phyloP scores from a whole-genome alignment of 225 moss, liverwort and hornwort species.

The Pseudoscleropodium purum region DNA sequence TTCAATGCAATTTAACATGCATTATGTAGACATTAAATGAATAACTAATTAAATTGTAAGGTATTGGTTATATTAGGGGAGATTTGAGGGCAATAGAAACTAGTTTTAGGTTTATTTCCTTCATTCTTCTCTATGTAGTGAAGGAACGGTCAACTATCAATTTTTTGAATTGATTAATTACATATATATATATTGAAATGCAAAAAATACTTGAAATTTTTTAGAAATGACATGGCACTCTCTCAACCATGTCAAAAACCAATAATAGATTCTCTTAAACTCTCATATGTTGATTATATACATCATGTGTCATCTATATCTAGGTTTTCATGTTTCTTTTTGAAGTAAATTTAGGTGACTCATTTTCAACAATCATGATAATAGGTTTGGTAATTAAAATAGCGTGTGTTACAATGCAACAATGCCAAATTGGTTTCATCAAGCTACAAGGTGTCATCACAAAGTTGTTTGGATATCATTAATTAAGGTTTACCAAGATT shows the following conservation, averaged over 20 bases:
- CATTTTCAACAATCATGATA: neutral
- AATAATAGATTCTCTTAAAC: no score
- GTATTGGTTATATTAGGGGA: no score
- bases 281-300: neutral
- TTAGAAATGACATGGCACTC: no score
- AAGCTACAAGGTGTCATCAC: neutral
- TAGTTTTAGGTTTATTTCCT: no score
- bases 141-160: no score
- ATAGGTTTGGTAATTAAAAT: neutral
- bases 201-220: no score
- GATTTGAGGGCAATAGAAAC: neutral
- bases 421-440: no score
- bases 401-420: no score
- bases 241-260: no score
- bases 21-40: neutral
- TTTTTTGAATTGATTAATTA: no score
- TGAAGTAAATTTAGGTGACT: fast-evolving
- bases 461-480: neutral
- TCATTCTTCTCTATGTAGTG: no score
- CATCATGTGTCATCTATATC: neutral
- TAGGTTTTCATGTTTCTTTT: neutral
- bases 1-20: neutral
- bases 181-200: no score
- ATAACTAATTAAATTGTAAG: neutral
- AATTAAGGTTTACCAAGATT: neutral